Conservation (phyloP, 306 rosid genomes). For the Astragalus membranaceus region DNA sequence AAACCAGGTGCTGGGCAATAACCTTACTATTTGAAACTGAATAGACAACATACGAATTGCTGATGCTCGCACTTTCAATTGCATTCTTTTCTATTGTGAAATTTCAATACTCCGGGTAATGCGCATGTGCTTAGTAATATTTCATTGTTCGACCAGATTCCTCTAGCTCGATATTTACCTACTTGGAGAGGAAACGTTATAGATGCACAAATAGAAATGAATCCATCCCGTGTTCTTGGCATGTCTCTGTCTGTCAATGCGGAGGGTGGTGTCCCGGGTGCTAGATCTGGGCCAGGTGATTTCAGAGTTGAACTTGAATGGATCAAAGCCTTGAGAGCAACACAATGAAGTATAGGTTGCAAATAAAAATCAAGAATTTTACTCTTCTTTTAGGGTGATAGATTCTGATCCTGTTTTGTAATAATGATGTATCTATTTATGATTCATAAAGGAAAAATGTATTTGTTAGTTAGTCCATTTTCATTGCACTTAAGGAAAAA, state of each 20-base stretch:
- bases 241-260: slow-evolving; percentile 92
- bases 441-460: slow-evolving; percentile 12
- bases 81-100: neutral
- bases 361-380: slow-evolving; percentile 9
- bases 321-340: slow-evolving; percentile 65
- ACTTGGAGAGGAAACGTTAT: slow-evolving; percentile 90
- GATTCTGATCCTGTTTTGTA: slow-evolving; percentile 10
- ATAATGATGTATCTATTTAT: slow-evolving; percentile 17
- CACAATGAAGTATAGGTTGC: slow-evolving; percentile 34
- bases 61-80: neutral
- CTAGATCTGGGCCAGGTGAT: slow-evolving; percentile 79
- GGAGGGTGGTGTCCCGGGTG: slow-evolving; percentile 72
- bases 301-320: slow-evolving; percentile 76
- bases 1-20: neutral
- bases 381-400: neutral
- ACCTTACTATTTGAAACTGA: neutral
- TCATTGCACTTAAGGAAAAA: neutral
- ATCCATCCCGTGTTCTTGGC: slow-evolving; percentile 74
- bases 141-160: slow-evolving; percentile 50
- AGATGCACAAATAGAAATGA: slow-evolving; percentile 75
- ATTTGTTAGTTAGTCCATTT: neutral
- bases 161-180: slow-evolving; percentile 80
- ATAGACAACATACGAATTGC: neutral
- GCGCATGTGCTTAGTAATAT: neutral
- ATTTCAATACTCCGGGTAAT: neutral